Conservation (phyloP, 305 asterid species). For the Solanum hybrid region DNA sequence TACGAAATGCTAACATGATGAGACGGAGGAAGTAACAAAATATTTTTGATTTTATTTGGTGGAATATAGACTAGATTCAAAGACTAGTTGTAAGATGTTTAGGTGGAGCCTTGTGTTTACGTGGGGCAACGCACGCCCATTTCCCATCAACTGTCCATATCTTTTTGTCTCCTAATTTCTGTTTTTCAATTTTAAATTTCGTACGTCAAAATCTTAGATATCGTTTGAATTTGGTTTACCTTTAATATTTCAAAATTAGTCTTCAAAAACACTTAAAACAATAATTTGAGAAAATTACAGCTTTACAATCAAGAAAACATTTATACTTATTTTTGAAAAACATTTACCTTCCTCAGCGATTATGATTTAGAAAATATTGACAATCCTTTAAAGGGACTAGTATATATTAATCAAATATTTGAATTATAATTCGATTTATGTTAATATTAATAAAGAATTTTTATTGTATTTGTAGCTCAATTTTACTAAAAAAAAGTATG, state of each 20-base stretch:
- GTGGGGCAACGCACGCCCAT: constrained; percentile 4
- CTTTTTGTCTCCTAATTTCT: background rate
- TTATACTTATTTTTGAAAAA: background rate
- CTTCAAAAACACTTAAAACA: background rate
- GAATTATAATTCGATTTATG: background rate
- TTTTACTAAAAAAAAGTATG: background rate
- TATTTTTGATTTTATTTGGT: background rate
- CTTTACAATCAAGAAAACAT: background rate
- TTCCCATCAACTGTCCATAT: background rate
- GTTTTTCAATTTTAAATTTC: background rate
- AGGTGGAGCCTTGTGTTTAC: background rate
- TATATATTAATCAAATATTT: background rate
- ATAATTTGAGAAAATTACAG: background rate
- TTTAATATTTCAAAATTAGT: background rate
- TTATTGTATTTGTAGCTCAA: background rate
- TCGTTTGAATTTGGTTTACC: background rate
- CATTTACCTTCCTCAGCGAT: background rate
- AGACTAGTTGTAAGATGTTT: background rate
- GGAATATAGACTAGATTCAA: background rate
- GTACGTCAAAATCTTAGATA: background rate
- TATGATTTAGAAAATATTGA: background rate
- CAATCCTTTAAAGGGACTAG: background rate
- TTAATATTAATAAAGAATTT: background rate
- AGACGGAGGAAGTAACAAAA: background rate
- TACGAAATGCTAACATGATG: background rate